Conservation (phyloP, 1,139 yeast genomes). For the Kodamaea fungicola region DNA sequence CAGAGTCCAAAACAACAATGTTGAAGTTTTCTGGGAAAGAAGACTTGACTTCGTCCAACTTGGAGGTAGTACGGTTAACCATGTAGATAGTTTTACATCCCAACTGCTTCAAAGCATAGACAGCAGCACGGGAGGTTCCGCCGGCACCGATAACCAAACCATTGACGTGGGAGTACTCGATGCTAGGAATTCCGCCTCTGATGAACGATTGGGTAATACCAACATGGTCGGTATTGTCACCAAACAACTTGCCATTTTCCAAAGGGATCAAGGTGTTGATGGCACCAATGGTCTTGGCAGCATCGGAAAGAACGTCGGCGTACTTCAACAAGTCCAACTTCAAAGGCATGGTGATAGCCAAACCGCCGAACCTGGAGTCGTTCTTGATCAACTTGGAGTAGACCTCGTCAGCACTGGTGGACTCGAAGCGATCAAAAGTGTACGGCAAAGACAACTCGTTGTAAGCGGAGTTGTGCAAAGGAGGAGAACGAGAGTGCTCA, state of each 20-base stretch:
- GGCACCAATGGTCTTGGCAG: conserved; percentile 84
- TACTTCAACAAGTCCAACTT: conserved; percentile 73
- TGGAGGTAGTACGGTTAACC: conserved; percentile 74
- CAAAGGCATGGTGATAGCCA: conserved; percentile 88
- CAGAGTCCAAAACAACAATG: conserved; percentile 55
- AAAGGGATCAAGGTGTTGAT: conserved; percentile 78
- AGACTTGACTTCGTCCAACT: conserved; percentile 55
- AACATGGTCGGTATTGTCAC: conserved; percentile 95
- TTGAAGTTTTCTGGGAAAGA: conserved; percentile 62
- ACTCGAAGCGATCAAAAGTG: conserved; percentile 63
- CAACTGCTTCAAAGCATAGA: conserved; percentile 74
- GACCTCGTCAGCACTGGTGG: conserved; percentile 53
- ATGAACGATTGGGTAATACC: conserved; percentile 75
- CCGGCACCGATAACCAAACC: conserved; percentile 94
- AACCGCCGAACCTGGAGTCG: conserved; percentile 67
- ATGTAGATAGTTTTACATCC: conserved; percentile 78
- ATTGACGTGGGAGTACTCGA: conserved; percentile 29
- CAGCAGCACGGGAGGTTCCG: conserved; percentile 95
- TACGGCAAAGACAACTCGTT: conserved; percentile 75
- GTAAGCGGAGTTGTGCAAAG: conserved; percentile 77
- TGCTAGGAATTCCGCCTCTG: conserved; percentile 56
- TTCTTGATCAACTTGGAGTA: conserved; percentile 47
- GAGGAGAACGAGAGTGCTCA: conserved; percentile 83
- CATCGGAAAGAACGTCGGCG: conserved; percentile 59
- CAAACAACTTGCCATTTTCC: conserved; percentile 52